Percentiles rank a stretch among this genome's conserved stretches.
These are phyloP conservation scores for Teratosphaeriaceae sp. DNA, from an alignment of 2,329 filamentous ascomycete genomes.

Conservation along the genomic window DNA sequence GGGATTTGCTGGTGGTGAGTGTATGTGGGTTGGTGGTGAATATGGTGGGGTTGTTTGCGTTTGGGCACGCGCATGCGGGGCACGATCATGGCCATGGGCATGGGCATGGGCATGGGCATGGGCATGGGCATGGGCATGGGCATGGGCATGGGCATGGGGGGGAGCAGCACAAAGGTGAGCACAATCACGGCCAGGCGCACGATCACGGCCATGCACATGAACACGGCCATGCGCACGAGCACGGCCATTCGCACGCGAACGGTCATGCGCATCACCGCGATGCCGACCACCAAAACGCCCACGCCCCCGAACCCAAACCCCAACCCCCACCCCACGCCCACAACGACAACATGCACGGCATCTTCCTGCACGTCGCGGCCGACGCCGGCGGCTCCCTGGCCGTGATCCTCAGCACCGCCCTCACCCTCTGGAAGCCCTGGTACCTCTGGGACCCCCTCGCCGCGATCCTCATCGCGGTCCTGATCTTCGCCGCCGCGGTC, in stretches of 20 bases:
- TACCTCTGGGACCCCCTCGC: slow-evolving; percentile 91
- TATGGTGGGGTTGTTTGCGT: slow-evolving; percentile 82
- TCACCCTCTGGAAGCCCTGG: slow-evolving; percentile 86
- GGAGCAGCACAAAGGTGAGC: slow-evolving; percentile 25
- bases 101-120: slow-evolving; percentile 52
- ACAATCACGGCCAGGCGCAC: slow-evolving; percentile 31
- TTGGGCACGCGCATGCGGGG: slow-evolving; percentile 52
- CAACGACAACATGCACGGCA: slow-evolving; percentile 97
- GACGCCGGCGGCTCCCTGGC: slow-evolving; percentile 92
- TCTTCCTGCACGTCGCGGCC: slow-evolving; percentile 90
- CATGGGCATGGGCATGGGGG: slow-evolving; percentile 29
- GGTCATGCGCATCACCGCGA: slow-evolving; percentile 44
- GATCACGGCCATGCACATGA: slow-evolving; percentile 17
- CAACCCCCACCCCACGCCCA: slow-evolving; percentile 27
- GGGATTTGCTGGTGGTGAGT: slow-evolving; percentile 85
- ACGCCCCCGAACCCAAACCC: slow-evolving; percentile 11
- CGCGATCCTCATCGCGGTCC: slow-evolving; percentile 83
- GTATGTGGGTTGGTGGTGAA: slow-evolving; percentile 82
- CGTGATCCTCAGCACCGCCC: slow-evolving; percentile 82
- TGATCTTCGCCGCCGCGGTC: slow-evolving; percentile 88
- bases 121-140: slow-evolving; percentile 31
- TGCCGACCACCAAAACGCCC: slow-evolving; percentile 12
- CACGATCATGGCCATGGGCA: slow-evolving; percentile 44
- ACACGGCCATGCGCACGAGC: slow-evolving; percentile 28
- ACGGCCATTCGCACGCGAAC: slow-evolving; percentile 41